Evolutionary conservation across 352 stramenopile genomes (phyloP), one percentile per base, ranked within the genome.

Genomic region (Phytopythium mirpurense): DNA sequence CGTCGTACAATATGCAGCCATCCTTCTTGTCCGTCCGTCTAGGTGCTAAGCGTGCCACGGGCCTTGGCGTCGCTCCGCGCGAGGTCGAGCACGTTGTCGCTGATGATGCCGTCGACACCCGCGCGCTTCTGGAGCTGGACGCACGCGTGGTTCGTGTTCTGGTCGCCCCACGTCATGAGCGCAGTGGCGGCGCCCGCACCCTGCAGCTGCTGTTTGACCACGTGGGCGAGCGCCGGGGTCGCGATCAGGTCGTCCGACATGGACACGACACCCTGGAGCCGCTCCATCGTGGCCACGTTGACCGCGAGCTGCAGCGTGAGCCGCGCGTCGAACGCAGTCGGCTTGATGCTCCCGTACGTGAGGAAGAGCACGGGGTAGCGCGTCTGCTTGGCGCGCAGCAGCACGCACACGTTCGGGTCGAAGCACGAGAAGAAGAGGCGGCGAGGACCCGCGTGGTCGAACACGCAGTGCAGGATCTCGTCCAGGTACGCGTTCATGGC

Each of bases 341-440:
- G 62, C 15, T 70, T 50, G 38, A 89, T 76, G 3, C 67, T 75
- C 2, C 80, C 83, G 60, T 77, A 84, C 16, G 79, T 90, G 42
- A 93, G 53, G 54, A 91, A 86, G 34, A 90, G 65, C 26, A 93
- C 83, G 0, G 80, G 80, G 59, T 90, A 90, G 44, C 62, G 83
- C 14, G 71, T 62, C 38, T 93, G 83, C 60, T 93, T 93, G 16
- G 72, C 66, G 10, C 75, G 74, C 42, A 93, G 59, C 19, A 77
- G 54, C 37, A 89, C 74, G 51, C 82, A 88, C 10, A 93, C 48
- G 18, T 65, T 76, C 16, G 80, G 72, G 34, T 88, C 80, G 42
- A 93, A 93, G 65, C 83, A 90, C 51, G 83, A 93, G 53, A 93
- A 91, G 60, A 90, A 88, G 26, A 93, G 77, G 31, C 76, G 70